phyloP scores from a whole-genome alignment of 441 rosid species.

The Viola pubescens region DNA sequence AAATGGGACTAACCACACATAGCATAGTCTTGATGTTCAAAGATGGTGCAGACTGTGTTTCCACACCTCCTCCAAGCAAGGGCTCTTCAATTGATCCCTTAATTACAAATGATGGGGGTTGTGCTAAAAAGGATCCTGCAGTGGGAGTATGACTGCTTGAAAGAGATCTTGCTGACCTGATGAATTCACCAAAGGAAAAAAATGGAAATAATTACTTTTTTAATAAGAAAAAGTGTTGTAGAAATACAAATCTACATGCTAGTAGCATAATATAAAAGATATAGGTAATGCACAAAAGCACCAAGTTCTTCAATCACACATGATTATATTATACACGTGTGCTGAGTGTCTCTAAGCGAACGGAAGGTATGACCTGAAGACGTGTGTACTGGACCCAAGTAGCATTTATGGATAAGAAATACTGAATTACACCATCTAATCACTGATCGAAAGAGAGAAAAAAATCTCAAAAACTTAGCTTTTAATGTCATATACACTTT shows the following conservation, averaged over 20 bases:
- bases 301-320: neutral
- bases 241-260: neutral
- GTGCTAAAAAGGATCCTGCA: slow-evolving; percentile 51
- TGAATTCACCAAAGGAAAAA: slow-evolving; percentile 5
- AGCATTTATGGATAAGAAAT: neutral
- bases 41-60: slow-evolving; percentile 34
- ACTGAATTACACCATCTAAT: neutral
- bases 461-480: neutral
- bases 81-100: slow-evolving; percentile 51
- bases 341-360: neutral
- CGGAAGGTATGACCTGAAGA: neutral
- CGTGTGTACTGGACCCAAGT: neutral
- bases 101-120: slow-evolving; percentile 28
- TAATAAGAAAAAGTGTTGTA: neutral
- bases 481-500: neutral
- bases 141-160: slow-evolving; percentile 72
- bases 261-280: neutral
- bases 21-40: slow-evolving; percentile 46
- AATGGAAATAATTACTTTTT: neutral
- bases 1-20: slow-evolving; percentile 45
- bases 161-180: slow-evolving; percentile 81
- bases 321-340: neutral
- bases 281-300: neutral
- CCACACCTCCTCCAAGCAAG: slow-evolving; percentile 38
- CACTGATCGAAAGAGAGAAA: neutral